These are phyloP conservation scores for Raphanus raphanistrum DNA, from an alignment of 345 rosid genomes.

Conservation along the genomic window DNA sequence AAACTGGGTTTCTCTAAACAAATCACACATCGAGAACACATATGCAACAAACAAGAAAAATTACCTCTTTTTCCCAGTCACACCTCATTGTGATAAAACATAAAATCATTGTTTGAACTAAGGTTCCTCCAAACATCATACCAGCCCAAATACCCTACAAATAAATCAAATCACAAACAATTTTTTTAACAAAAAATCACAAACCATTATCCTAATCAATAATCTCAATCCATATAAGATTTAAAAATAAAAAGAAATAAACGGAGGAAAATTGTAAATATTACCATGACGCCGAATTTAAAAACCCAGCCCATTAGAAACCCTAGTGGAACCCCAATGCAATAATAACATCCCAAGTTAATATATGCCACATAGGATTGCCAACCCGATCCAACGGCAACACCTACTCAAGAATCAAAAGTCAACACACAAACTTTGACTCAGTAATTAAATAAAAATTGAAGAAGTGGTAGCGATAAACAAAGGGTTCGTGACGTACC, in stretches of 20 bases:
- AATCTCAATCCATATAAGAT: not conserved
- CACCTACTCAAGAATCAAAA: slow-evolving; percentile 47
- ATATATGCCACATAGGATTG: slow-evolving; percentile 86
- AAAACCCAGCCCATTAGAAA: slow-evolving; percentile 87
- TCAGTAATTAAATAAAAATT: not conserved
- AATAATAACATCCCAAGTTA: slow-evolving; percentile 87
- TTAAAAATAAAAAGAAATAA: not conserved
- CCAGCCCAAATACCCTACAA: slow-evolving; percentile 85
- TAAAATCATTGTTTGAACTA: slow-evolving; percentile 63
- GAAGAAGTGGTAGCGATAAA: not conserved
- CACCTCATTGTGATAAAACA: slow-evolving; percentile 54
- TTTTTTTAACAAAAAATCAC: not conserved
- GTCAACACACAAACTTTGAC: slow-evolving; percentile 9
- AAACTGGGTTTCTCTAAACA: not conserved
- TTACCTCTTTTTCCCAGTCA: slow-evolving; percentile 86
- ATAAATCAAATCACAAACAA: not conserved
- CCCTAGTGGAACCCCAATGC: slow-evolving; percentile 79
- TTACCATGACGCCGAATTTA: slow-evolving; percentile 76
- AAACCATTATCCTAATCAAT: not conserved
- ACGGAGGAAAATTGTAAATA: not conserved
- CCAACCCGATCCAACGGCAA: slow-evolving; percentile 98
- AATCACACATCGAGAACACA: not conserved
- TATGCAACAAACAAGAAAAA: not conserved
- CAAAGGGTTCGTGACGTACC: slow-evolving; percentile 40
- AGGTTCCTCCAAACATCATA: slow-evolving; percentile 88